Percentiles rank a stretch among this genome's conserved stretches.
phyloP scores from a whole-genome alignment of 140 eudicot genomes.

The Artemisia princeps region DNA sequence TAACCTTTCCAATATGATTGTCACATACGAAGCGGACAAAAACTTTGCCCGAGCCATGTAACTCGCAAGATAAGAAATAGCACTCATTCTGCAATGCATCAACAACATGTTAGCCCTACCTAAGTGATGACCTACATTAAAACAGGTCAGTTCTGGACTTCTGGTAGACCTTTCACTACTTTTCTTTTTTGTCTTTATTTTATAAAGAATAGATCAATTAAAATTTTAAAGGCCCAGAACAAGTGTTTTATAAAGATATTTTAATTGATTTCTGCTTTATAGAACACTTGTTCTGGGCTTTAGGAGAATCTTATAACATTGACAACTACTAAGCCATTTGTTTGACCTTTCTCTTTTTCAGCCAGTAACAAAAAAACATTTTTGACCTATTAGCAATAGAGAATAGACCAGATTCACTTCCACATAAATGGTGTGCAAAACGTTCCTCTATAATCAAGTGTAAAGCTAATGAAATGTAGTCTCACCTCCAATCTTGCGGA shows the following conservation, averaged over 20 bases:
- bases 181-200: too few species aligned
- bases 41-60: conserved; percentile 86
- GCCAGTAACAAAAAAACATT: background rate
- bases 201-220: too few species aligned
- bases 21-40: conserved; percentile 38
- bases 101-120: conserved; percentile 16
- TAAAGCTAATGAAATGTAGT: conserved; percentile 13
- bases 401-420: background rate
- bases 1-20: conserved; percentile 51
- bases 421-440: background rate
- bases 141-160: background rate
- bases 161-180: conserved; percentile 2
- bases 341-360: too few species aligned
- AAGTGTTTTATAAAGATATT: too few species aligned
- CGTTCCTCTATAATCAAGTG: background rate
- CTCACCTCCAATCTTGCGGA: conserved; percentile 64
- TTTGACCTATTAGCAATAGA: background rate
- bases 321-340: too few species aligned
- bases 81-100: conserved; percentile 72
- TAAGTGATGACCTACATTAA: background rate
- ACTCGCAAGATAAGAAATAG: conserved; percentile 87
- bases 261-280: too few species aligned
- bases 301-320: too few species aligned
- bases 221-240: too few species aligned
- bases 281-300: too few species aligned